Conservation (phyloP, 1,139 yeast species). For the Saccharomyces pastorianus region DNA sequence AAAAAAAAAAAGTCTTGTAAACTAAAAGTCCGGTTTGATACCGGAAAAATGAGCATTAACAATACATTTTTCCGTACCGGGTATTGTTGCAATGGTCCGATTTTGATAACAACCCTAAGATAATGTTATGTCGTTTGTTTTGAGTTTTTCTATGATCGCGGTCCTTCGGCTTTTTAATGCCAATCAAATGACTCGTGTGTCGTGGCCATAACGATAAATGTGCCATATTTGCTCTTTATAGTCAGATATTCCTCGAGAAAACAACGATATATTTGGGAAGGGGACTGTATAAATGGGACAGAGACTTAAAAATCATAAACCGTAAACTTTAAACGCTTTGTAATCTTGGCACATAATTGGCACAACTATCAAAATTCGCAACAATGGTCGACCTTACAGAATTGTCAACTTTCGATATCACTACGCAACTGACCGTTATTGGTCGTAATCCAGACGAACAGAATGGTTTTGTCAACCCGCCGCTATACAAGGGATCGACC, state of each 20-base stretch:
- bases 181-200: neutral
- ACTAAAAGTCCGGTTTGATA: neutral
- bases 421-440: conserved; percentile 6
- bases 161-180: neutral
- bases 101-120: neutral
- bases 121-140: neutral
- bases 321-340: neutral
- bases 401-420: neutral
- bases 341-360: neutral
- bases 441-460: conserved; percentile 10
- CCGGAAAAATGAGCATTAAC: neutral
- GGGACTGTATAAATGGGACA: neutral
- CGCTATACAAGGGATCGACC: conserved; percentile 10
- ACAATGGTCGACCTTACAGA: neutral
- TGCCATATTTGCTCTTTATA: neutral
- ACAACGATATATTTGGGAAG: neutral
- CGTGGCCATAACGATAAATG: neutral
- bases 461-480: conserved; percentile 8
- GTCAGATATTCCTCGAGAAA: neutral
- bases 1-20: neutral
- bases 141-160: neutral
- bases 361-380: neutral
- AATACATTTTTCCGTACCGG: neutral
- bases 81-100: neutral
- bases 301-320: neutral